phyloP scores from a whole-genome alignment of 78 protist species.

The Emiliania huxleyi region DNA sequence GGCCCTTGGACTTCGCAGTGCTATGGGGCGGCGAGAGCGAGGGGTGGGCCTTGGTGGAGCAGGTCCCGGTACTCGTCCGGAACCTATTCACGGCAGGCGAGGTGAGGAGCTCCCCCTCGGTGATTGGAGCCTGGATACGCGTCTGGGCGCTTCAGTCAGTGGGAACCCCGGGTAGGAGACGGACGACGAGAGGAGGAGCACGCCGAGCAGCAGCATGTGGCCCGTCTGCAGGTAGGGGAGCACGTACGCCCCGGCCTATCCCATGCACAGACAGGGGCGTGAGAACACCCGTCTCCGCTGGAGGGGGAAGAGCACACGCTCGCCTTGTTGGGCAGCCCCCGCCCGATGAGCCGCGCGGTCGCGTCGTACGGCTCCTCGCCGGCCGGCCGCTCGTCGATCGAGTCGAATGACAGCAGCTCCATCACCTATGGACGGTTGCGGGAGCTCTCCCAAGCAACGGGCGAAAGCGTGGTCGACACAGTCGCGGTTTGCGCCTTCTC shows the following conservation, averaged over 20 bases:
- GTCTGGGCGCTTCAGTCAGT: neutral
- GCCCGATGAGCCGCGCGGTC: slow-evolving; percentile 10
- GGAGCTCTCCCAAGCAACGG: no score
- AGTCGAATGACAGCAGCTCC: neutral
- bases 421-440: no score
- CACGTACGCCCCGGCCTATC: neutral
- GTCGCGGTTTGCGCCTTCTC: no score
- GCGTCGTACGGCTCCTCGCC: neutral
- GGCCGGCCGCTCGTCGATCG: neutral
- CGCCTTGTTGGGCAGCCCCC: slow-evolving; percentile 10
- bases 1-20: no score
- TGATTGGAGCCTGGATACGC: no score
- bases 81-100: neutral
- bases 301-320: no score
- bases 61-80: neutral
- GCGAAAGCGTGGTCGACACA: no score
- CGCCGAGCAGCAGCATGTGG: neutral
- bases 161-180: neutral
- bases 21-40: no score
- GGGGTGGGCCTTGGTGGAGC: neutral
- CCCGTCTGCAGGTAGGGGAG: neutral
- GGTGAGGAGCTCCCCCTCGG: no score
- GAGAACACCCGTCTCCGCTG: no score
- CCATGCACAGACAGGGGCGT: no score
- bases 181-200: neutral